Evolutionary conservation across 2,329 filamentous ascomycete genomes (phyloP).

Genomic region (Phyllosticta paracitricarpa): DNA sequence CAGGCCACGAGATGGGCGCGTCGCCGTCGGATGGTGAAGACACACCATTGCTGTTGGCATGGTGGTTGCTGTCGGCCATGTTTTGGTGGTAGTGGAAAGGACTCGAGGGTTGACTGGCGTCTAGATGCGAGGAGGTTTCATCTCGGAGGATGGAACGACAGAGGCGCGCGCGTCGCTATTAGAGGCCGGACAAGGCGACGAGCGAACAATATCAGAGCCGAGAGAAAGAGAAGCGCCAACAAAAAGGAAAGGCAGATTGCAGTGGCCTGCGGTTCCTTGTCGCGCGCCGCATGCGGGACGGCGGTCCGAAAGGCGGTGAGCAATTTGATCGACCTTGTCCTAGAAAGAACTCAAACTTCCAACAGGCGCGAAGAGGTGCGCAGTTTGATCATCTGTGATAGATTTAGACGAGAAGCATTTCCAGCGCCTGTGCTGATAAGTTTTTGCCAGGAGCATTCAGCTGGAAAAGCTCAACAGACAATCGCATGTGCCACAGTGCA

Average conservation of each 20-base stretch:
- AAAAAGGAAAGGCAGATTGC: neutral
- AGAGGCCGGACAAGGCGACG: neutral
- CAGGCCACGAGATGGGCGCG: conserved; percentile 21
- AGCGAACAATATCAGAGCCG: conserved; percentile 7
- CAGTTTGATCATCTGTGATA: no score
- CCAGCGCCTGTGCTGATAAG: no score
- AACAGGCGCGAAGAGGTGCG: no score
- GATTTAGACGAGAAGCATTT: no score
- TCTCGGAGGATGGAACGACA: neutral
- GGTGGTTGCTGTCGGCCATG: neutral
- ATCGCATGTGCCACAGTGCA: no score
- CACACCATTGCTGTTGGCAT: neutral
- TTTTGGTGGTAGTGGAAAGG: neutral
- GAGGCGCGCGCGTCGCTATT: neutral
- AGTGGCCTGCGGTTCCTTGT: neutral
- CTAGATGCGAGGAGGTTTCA: neutral
- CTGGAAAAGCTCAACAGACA: no score
- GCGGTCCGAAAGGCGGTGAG: neutral
- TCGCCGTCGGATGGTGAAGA: neutral
- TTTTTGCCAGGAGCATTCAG: no score
- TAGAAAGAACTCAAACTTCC: no score
- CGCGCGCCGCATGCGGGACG: neutral
- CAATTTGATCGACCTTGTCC: neutral
- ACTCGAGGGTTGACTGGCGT: neutral
- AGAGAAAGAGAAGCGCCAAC: neutral